phyloP scores from a whole-genome alignment of 2,329 filamentous ascomycete species.

The Eutypa lata region DNA sequence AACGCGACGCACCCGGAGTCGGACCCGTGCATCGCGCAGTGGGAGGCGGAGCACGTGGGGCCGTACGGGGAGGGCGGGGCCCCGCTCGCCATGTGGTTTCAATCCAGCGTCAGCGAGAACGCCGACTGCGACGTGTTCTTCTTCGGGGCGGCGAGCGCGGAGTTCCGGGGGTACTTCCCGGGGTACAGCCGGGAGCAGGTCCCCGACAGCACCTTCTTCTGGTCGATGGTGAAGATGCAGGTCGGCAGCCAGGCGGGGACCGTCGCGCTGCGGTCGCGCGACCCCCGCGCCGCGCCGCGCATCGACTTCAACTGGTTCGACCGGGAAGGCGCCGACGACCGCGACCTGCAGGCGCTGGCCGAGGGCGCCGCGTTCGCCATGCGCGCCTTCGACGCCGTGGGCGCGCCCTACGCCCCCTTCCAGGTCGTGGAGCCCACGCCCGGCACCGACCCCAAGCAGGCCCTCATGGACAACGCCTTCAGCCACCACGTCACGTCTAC shows the following conservation, averaged over 20 bases:
- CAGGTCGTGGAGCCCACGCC: neutral
- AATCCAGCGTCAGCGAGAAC: neutral
- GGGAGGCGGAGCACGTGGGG: too few relatives aligned
- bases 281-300: slow-evolving; percentile 1
- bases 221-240: slow-evolving; percentile 5
- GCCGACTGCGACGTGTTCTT: slow-evolving; percentile 3
- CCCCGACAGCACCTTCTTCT: neutral
- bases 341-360: neutral
- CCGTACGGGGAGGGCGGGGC: neutral
- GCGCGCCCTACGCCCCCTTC: neutral
- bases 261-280: neutral
- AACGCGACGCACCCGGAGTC: neutral
- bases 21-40: neutral
- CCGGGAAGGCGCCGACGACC: neutral
- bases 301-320: slow-evolving; percentile 6
- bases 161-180: slow-evolving; percentile 1
- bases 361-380: neutral
- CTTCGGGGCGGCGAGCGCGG: neutral
- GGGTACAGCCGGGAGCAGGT: neutral
- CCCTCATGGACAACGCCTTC: neutral
- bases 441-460: neutral
- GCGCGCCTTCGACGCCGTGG: neutral
- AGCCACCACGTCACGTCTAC: neutral
- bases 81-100: slow-evolving; percentile 1
- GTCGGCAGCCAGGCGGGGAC: neutral